phyloP scores from a whole-genome alignment of 441 rosid genomes.

The Erodium texanum region DNA sequence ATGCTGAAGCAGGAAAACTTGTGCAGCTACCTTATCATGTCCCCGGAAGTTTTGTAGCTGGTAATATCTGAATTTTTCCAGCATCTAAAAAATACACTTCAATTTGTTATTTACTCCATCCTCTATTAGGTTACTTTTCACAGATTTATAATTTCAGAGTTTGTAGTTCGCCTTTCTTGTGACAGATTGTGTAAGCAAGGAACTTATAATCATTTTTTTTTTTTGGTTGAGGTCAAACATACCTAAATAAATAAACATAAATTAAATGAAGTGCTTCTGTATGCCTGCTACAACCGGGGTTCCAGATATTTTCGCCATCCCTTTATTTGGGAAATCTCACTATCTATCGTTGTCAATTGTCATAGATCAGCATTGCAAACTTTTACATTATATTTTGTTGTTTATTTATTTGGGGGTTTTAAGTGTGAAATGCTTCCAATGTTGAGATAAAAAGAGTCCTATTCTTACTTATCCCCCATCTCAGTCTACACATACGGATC shows the following conservation, averaged over 20 bases:
- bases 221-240: background rate
- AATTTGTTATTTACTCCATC: background rate
- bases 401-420: background rate
- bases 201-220: background rate
- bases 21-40: slow-evolving; percentile 44
- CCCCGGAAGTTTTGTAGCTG: slow-evolving; percentile 48
- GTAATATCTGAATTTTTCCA: slow-evolving; percentile 26
- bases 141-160: background rate
- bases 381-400: background rate
- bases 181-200: background rate
- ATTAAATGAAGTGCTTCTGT: background rate
- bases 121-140: background rate
- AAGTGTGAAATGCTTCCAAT: background rate
- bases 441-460: background rate
- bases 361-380: background rate
- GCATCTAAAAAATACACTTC: background rate
- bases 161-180: background rate
- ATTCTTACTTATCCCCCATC: background rate
- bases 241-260: background rate
- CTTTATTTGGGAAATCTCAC: background rate
- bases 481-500: background rate
- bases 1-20: slow-evolving; percentile 35
- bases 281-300: slow-evolving; percentile 1
- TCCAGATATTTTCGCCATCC: background rate
- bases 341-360: background rate